phyloP scores from a whole-genome alignment of 176 grass and related monocot species.

The Eremochloa ophiuroides region DNA sequence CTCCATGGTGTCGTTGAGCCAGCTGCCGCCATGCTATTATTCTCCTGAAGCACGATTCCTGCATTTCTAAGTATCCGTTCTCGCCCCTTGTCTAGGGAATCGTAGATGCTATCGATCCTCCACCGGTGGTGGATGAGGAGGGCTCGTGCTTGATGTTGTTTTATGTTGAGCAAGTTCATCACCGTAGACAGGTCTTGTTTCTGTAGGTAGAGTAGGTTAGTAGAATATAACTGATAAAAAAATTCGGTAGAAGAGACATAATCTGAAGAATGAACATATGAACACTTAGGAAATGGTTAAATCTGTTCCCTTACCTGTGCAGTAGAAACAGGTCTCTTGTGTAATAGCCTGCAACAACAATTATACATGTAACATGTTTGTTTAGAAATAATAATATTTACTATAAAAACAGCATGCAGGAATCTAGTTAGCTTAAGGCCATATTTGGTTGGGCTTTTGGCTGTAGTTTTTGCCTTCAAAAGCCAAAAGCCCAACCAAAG shows the following conservation, averaged over 20 bases:
- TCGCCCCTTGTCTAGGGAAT: conserved; percentile 44
- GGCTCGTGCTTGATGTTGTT: conserved; percentile 42
- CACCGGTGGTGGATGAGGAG: conserved; percentile 55
- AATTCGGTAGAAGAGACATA: not conserved
- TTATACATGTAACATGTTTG: not conserved
- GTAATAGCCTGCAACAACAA: conserved; percentile 42
- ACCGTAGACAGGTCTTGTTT: conserved; percentile 36
- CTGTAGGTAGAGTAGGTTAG: conserved; percentile 14
- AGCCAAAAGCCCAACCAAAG: too few species aligned
- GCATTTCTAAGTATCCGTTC: conserved; percentile 42
- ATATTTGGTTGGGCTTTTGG: too few species aligned
- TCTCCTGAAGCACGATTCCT: conserved; percentile 26
- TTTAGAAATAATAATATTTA: not conserved
- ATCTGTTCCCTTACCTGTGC: conserved; percentile 31
- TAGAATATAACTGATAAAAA: not conserved
- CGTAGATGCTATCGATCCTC: conserved; percentile 41
- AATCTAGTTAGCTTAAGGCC: too few species aligned
- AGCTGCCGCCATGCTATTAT: not conserved
- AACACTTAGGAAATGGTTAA: not conserved
- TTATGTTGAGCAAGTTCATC: conserved; percentile 52
- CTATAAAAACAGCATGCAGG: not conserved
- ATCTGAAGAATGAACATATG: not conserved
- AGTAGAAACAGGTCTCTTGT: conserved; percentile 1
- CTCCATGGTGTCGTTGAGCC: not conserved
- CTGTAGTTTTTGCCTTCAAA: too few species aligned